phyloP scores from a whole-genome alignment of 2,329 filamentous ascomycete genomes.

The Teratosphaeria gauchensis region DNA sequence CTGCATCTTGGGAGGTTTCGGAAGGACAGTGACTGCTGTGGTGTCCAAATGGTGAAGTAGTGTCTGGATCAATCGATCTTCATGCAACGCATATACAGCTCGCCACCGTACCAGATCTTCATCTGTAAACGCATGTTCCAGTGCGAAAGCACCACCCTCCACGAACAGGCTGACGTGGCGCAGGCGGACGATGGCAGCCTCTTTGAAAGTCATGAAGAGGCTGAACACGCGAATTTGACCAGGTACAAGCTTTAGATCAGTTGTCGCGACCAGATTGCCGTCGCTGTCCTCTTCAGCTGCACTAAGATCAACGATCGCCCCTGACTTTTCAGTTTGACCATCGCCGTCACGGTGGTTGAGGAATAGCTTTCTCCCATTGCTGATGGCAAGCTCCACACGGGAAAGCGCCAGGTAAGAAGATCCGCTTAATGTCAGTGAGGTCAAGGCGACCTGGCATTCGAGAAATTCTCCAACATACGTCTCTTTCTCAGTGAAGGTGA shows the following conservation, averaged over 20 bases:
- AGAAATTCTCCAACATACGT: conserved; percentile 52
- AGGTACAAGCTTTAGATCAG: conserved; percentile 57
- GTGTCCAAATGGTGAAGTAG: conserved; percentile 34
- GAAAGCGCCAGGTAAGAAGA: conserved; percentile 11
- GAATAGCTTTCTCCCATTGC: not conserved
- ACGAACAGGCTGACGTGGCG: conserved; percentile 54
- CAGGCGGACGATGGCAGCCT: conserved; percentile 67
- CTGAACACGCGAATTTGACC: conserved; percentile 36
- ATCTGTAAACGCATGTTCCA: conserved; percentile 53
- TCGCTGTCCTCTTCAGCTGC: not conserved
- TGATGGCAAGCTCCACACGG: conserved; percentile 2
- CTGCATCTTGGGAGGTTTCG: conserved; percentile 85
- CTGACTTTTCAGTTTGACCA: not conserved
- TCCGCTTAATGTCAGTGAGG: conserved; percentile 36
- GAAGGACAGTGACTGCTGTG: conserved; percentile 60
- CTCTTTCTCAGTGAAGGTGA: conserved; percentile 45
- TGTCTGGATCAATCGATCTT: conserved; percentile 7
- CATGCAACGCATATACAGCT: conserved; percentile 6
- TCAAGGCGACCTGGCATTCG: conserved; percentile 45
- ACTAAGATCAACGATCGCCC: not conserved
- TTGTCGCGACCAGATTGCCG: conserved; percentile 12
- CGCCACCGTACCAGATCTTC: not conserved
- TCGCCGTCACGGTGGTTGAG: not conserved
- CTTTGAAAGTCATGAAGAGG: conserved; percentile 62
- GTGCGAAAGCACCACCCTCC: conserved; percentile 54